Base-by-base conservation (phyloP, 805 yeast species). In the Cyberlindnera petersonii region DNA sequence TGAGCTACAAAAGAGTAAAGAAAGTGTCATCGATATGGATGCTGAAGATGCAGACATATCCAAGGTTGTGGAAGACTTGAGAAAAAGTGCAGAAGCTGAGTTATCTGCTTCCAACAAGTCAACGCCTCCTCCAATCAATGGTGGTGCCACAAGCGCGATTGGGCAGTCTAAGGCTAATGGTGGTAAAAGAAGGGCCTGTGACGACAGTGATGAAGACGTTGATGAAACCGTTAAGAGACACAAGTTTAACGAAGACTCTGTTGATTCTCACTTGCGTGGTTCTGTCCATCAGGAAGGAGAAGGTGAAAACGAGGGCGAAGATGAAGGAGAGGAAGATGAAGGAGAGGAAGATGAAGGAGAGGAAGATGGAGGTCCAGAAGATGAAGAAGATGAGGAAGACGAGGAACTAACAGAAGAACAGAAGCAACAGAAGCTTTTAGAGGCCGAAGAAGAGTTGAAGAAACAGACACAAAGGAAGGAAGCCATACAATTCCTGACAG, bases 401-500 rank as follows among this genome's bases (percentile, higher is more conserved):
- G 49, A 33, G 3, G 58, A 43, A 33, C 44, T 50, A 10, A 49
- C 49, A 5, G 55, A 47, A 24, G 58, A 53, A 31, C 49, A 50
- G 35, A 50, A 43, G 21, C 24, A 32, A 9, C 49, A 37, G 19
- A 55, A 45, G 35, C 50, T 43, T 14, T 39, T 38, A 24, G 59
- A 53, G 21, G 41, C 40, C 7, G 58, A 51, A 20, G 32, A 32
- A 6, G 58, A 52, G 32, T 30, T 39, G 3, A 51, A 47, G 23
- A 61, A 58, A 40, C 74, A 74, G 43, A 61, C 58, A 41, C 60
- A 60, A 15, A 66, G 93, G 11, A 69, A 73, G 40, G 69, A 72
- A 19, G 95, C 95, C 3, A 67, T 91, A 37, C 73, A 75, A 35
- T 82, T 77, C 37, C 74, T 93, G 37, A 82, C 88, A 3, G 76